phyloP scores from a whole-genome alignment of 805 yeast species.

The Metschnikowia kofuensis region DNA sequence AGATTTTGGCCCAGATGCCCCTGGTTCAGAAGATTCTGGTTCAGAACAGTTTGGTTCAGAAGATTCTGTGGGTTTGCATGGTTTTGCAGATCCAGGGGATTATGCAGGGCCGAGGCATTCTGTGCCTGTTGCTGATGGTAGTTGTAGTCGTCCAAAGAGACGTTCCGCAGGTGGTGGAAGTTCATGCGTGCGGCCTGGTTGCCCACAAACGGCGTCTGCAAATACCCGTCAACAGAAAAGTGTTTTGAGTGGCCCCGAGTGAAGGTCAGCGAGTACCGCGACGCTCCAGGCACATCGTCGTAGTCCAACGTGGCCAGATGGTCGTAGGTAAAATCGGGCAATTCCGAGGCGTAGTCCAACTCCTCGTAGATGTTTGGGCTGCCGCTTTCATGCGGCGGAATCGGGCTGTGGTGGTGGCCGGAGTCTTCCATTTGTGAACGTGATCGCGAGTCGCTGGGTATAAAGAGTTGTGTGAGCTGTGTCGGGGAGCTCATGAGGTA shows the following conservation, averaged over 20 bases:
- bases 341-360: conserved; percentile 16
- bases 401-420: conserved; percentile 1
- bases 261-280: neutral
- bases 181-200: conserved; percentile 17
- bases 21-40: too few species aligned
- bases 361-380: conserved; percentile 17
- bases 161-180: conserved; percentile 20
- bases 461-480: conserved; percentile 33
- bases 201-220: conserved; percentile 24
- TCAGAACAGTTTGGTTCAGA: too few species aligned
- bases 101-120: too few species aligned
- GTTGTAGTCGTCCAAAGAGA: conserved; percentile 16
- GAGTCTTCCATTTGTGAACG: conserved; percentile 4
- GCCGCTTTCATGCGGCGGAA: neutral
- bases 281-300: neutral
- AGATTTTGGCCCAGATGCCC: too few species aligned
- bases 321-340: conserved; percentile 17
- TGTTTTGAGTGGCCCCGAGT: conserved; percentile 20
- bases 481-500: conserved; percentile 40
- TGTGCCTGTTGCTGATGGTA: conserved; percentile 2
- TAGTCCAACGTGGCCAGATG: conserved; percentile 9
- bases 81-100: too few species aligned
- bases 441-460: conserved; percentile 5
- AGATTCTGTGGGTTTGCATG: too few species aligned
- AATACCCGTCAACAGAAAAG: conserved; percentile 17